Conservation (phyloP, 306 rosid species). For the Cucurbita argyrosperma region DNA sequence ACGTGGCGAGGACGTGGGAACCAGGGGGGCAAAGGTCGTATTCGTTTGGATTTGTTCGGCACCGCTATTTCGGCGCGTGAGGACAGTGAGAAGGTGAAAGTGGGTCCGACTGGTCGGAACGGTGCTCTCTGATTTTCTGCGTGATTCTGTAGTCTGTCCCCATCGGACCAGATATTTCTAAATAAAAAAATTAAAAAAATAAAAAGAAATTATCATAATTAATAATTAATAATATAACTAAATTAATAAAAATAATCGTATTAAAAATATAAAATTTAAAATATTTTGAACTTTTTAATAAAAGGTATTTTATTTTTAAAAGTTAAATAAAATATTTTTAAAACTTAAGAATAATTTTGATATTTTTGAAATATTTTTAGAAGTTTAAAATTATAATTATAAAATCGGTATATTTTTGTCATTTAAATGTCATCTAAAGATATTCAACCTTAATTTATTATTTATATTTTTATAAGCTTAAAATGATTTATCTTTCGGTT, state of each 20-base stretch:
- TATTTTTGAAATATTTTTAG: no score
- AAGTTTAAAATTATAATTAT: no score
- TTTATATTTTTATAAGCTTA: no score
- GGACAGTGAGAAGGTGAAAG: neutral
- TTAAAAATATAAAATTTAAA: neutral
- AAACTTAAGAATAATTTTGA: no score
- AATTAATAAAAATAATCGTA: neutral
- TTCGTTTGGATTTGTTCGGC: neutral
- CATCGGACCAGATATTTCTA: neutral
- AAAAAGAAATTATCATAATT: neutral
- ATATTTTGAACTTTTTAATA: no score
- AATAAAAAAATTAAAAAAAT: neutral
- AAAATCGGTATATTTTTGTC: no score
- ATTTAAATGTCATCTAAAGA: no score
- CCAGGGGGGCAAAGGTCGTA: neutral
- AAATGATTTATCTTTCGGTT: neutral
- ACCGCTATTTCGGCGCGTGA: constrained; percentile 5
- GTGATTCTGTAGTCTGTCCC: neutral
- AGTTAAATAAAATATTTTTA: no score
- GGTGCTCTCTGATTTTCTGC: constrained; percentile 6
- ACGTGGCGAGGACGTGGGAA: neutral
- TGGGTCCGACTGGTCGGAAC: constrained; percentile 6
- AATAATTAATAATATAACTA: neutral
- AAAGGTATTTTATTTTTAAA: no score
- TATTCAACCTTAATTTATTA: neutral